Evolutionary conservation across 345 rosid genomes (phyloP), one percentile per base, ranked within the genome.

Genomic region (Turritis glabra): DNA sequence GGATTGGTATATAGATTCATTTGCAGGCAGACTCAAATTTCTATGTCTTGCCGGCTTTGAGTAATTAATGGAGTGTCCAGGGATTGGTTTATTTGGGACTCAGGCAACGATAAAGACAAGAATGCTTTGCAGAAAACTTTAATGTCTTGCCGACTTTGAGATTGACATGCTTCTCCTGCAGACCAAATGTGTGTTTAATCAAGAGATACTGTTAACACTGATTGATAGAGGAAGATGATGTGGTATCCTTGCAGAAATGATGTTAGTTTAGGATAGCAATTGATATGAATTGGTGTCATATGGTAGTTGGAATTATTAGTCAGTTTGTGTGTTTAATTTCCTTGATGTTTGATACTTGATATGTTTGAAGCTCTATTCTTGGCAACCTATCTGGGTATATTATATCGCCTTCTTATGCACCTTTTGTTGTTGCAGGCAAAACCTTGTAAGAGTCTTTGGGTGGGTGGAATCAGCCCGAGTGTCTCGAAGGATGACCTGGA

Each of bases 361-460:
- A 14, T 27, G 12, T 57, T 75, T 29, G 15, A 48, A 38, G 17
- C 25, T 74, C 15, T 19, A 52, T 75, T 51, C 3, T 18, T 58
- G 44, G 3, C 44, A 41, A 46, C 18, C 32, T 30, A 19, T 27
- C 30, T 56, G 41, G 38, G 40, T 29, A 25, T 25, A 22, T 71
- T n/a, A 44, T 33, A 69, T 63, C 3, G 71, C n/a, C 17, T 43
- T 69, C 66, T 76, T 5, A 62, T 46, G 26, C 7, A 37, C 26
- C 27, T 2, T 76, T 18, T 64, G 2, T 69, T 52, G 9, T 41
- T 77, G 32, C 88, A 96, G 99, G 97, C 97, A 60, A 92, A 82
- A 73, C 92, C 98, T 71, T 79, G 80, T 61, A 92, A 87, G 78
- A 79, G 85, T 73, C 81, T 92, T 10, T 96, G 98, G 98, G 89